These are phyloP conservation scores for Aspergillus sp. DNA, from an alignment of 2,329 filamentous ascomycete genomes.

Conservation along the genomic window DNA sequence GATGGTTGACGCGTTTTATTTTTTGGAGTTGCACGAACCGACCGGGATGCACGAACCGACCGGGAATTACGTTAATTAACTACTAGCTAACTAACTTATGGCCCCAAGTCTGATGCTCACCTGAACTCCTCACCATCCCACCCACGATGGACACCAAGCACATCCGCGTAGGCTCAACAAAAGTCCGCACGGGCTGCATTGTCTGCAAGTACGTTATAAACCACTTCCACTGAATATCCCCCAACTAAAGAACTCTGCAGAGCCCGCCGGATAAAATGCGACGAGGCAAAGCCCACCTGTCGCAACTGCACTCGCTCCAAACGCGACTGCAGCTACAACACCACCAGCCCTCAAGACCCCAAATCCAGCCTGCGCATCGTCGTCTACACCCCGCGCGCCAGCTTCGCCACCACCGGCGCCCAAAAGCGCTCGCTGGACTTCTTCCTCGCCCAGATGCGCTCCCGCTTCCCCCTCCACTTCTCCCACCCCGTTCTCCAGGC, in stretches of 20 bases:
- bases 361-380: neutral
- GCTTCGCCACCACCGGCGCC: slow-evolving; percentile 1
- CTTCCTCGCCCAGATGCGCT: slow-evolving; percentile 4
- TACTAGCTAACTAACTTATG: too few relatives aligned
- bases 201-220: slow-evolving; percentile 6
- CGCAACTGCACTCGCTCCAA: slow-evolving; percentile 9
- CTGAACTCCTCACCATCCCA: too few relatives aligned
- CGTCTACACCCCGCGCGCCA: neutral
- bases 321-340: neutral
- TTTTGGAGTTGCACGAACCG: too few relatives aligned
- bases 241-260: neutral
- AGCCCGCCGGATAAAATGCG: slow-evolving; percentile 12
- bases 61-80: too few relatives aligned
- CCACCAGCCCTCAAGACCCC: neutral
- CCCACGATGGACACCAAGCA: neutral
- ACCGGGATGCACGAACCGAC: too few relatives aligned
- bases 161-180: slow-evolving; percentile 5
- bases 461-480: slow-evolving; percentile 1
- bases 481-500: neutral
- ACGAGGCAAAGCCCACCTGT: slow-evolving; percentile 11
- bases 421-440: slow-evolving; percentile 3
- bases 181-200: slow-evolving; percentile 10
- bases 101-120: too few relatives aligned
- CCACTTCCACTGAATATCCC: too few relatives aligned
- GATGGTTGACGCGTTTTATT: too few relatives aligned